Percentiles rank a stretch among this genome's conserved stretches.
Conservation (phyloP, 2,329 filamentous ascomycete genomes). For the Penicillium fuscoglaucum region DNA sequence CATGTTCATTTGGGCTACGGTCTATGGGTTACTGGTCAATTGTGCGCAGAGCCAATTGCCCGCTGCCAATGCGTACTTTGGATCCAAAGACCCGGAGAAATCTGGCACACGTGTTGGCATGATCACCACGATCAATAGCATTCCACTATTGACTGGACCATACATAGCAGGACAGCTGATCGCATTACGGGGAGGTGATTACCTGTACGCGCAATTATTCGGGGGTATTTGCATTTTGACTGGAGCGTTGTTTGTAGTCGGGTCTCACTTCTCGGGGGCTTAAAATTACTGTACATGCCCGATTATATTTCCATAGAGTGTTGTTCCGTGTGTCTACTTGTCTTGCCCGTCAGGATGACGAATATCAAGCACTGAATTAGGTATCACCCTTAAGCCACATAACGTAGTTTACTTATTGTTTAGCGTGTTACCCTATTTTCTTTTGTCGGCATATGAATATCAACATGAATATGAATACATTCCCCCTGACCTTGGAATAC, state of each 20-base stretch:
- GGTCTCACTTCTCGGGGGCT: constrained; percentile 11
- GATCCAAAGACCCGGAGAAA: constrained; percentile 49
- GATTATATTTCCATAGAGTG: background rate
- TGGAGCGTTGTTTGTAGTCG: constrained; percentile 10
- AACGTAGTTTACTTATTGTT: background rate
- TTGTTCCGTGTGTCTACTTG: background rate
- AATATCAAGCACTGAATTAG: background rate
- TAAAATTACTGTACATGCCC: background rate
- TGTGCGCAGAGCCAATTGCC: constrained; percentile 51
- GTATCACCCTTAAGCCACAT: background rate
- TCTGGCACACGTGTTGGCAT: constrained; percentile 51
- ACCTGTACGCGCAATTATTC: constrained; percentile 49
- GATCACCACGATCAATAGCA: constrained; percentile 48
- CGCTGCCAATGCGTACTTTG: constrained; percentile 38
- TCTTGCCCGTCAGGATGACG: background rate
- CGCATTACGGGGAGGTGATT: constrained; percentile 41
- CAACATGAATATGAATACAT: background rate
- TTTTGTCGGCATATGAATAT: background rate
- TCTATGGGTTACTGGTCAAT: constrained; percentile 48
- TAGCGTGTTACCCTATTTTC: background rate
- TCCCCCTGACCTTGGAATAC: background rate
- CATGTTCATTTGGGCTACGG: constrained; percentile 47
- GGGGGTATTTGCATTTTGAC: constrained; percentile 31
- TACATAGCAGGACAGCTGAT: constrained; percentile 51
- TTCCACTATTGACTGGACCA: constrained; percentile 49